Evolutionary conservation across 495 filamentous ascomycete species (phyloP), one percentile per base, ranked within the genome.

Genomic region (Daldinia vernicosa): DNA sequence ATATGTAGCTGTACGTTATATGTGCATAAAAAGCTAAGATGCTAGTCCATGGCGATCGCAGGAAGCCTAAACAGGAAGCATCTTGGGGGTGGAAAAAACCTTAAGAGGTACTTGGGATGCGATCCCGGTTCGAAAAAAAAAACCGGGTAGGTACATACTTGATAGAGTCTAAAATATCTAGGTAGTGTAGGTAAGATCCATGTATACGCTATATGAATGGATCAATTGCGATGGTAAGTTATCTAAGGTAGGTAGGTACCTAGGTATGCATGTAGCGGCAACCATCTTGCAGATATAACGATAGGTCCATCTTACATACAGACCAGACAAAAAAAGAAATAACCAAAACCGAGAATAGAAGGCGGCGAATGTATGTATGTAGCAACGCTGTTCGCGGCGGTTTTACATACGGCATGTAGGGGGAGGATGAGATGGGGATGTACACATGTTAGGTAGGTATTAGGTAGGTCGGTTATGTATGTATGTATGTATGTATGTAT

Each of bases 291-390:
- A 45, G 40, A 17, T 7, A 45, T 45, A 45, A 45, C 7, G n/a
- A 9, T 45, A 45, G 32, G 32, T 9, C 6, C 19, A 45, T 45
- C 40, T 45, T 8, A 6, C 40, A 45, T 8, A 6, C 40, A 45
- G 40, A 17, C n/a, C 5, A 11, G 7, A 47, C 0, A 24, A 47
- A 47, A 4, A 47, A 11, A 47, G 9, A 47, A 24, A 17, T 5
- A 7, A 7, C 1, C n/a, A 35, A 37, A 35, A 19, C 65, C 58
- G 30, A 62, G 57, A 61, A 62, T 6, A 62, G 65, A 68, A 61
- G 51, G 64, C 57, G 57, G 37, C 47, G 47, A 50, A 61, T 14
- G 24, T 24, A 27, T 2, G n/a, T n/a, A n/a, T n/a, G 11, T 5
- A 37, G n/a, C 19, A 22, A 22, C 19, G 9, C 19, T 47, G 43